These are phyloP conservation scores for Schizothecium vesticola DNA, from an alignment of 495 filamentous ascomycete species.

Conservation along the genomic window DNA sequence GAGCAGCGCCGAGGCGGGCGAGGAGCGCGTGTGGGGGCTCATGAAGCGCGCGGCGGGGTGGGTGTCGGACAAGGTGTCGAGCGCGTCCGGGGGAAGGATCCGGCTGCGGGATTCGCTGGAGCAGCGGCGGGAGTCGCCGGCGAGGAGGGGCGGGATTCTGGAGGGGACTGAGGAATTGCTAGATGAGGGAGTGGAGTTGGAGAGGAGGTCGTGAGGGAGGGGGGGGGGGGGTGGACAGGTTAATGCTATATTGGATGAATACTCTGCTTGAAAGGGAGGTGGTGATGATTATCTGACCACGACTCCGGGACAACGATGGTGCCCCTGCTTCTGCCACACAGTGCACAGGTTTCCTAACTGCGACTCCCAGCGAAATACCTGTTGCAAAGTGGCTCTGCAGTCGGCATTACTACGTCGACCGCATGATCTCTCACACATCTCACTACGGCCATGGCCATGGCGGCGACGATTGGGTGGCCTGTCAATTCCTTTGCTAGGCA, in stretches of 20 bases:
- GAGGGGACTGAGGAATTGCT: conserved; percentile 58
- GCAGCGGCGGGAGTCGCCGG: conserved; percentile 20
- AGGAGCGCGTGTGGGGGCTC: conserved; percentile 66
- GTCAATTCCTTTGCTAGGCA: too few species aligned
- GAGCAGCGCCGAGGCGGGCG: conserved; percentile 39
- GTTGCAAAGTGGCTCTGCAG: background rate
- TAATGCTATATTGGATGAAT: background rate
- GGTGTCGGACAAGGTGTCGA: conserved; percentile 47
- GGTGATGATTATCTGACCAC: too few species aligned
- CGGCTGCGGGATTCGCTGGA: conserved; percentile 34
- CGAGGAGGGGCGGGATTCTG: conserved; percentile 41
- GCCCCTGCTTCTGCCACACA: too few species aligned
- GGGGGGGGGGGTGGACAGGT: background rate
- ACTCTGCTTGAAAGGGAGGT: background rate
- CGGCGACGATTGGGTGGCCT: background rate
- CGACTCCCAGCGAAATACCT: too few species aligned
- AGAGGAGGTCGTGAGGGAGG: conserved; percentile 30
- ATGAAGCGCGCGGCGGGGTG: conserved; percentile 55
- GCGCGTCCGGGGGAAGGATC: conserved; percentile 45
- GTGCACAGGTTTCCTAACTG: background rate
- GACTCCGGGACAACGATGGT: too few species aligned
- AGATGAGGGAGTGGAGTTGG: conserved; percentile 59
- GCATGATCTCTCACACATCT: background rate
- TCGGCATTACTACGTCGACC: too few species aligned
- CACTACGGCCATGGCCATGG: background rate